Evolutionary conservation across 2,329 filamentous ascomycete genomes (phyloP), one percentile per base, ranked within the genome.

Genomic region (Cadophora malorum): DNA sequence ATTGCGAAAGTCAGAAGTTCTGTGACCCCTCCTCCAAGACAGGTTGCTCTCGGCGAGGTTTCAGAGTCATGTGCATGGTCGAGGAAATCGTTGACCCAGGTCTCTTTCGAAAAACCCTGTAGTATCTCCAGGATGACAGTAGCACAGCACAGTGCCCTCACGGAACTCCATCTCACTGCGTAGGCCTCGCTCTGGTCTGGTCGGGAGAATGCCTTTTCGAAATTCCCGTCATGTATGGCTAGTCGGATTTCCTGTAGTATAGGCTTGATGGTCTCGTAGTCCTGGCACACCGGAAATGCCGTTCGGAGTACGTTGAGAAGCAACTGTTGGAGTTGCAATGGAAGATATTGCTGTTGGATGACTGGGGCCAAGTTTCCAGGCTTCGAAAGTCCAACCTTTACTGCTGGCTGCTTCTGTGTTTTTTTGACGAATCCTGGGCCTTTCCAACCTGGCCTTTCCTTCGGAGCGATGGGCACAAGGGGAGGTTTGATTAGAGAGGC

Each of bases 121-220:
- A 55, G 47, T 1, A 74, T 31, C 58, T 80, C 70, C 38, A 77
- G 66, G 47, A 90, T 78, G 4, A 88, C 78, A 7, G 79, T 76
- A n/a, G 88, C 83, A 79, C 97, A 97, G 69, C 90, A 92, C 62
- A 97, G 80, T 0, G 93, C 91, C 61, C 95, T 84, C 58, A 91
- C 90, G 0, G 94, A 91, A 78, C 93, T 97, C 94, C 94, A 97
- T 73, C 95, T 83, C 62, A 93, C 87, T 12, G 92, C 93, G 81
- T 97, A 98, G 14, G 91, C 91, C 68, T 91, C 87, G 25, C 97
- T 83, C 72, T 90, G 86, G 49, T 90, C 87, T 67, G 87, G 84
- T 55, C 83, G 83, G 0, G 88, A 88, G 80, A 97, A 97, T 0
- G 94, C 94, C 19, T 83, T 81, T 12, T 84, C 84, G 79, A 97